Conservation (phyloP, 345 rosid species). For the Arabidopsis suecica region DNA sequence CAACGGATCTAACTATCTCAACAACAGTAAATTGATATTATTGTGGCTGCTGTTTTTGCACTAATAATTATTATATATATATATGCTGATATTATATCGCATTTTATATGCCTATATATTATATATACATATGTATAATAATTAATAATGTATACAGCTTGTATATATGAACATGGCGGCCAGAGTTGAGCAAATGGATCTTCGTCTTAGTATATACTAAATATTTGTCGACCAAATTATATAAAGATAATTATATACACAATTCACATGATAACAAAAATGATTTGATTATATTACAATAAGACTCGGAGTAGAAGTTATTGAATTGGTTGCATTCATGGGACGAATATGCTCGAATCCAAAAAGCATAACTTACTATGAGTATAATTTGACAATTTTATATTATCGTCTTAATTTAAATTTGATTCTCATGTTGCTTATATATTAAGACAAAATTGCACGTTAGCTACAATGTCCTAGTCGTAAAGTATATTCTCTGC, state of each 20-base stretch:
- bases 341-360: slow-evolving; percentile 44
- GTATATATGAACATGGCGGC: slow-evolving; percentile 39
- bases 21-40: not conserved
- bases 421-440: slow-evolving; percentile 36
- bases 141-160: slow-evolving; percentile 30
- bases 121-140: slow-evolving; percentile 5
- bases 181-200: slow-evolving; percentile 39
- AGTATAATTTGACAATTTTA: not conserved
- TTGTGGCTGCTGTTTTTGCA: slow-evolving; percentile 2
- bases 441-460: slow-evolving; percentile 32
- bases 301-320: slow-evolving; percentile 36
- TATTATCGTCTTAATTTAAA: slow-evolving; percentile 1
- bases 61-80: not conserved
- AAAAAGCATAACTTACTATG: slow-evolving; percentile 29
- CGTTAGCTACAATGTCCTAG: slow-evolving; percentile 42
- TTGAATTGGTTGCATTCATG: slow-evolving; percentile 44
- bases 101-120: slow-evolving; percentile 1
- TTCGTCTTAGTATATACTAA: slow-evolving; percentile 32
- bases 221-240: slow-evolving; percentile 28
- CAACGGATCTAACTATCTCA: not conserved
- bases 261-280: slow-evolving; percentile 32
- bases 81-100: slow-evolving; percentile 15
- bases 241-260: slow-evolving; percentile 21
- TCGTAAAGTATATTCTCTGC: slow-evolving; percentile 44
- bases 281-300: slow-evolving; percentile 7